Evolutionary conservation across 2,329 filamentous ascomycete genomes (phyloP), one percentile per base, ranked within the genome.

Genomic region (Lasiodiplodia theobromae): DNA sequence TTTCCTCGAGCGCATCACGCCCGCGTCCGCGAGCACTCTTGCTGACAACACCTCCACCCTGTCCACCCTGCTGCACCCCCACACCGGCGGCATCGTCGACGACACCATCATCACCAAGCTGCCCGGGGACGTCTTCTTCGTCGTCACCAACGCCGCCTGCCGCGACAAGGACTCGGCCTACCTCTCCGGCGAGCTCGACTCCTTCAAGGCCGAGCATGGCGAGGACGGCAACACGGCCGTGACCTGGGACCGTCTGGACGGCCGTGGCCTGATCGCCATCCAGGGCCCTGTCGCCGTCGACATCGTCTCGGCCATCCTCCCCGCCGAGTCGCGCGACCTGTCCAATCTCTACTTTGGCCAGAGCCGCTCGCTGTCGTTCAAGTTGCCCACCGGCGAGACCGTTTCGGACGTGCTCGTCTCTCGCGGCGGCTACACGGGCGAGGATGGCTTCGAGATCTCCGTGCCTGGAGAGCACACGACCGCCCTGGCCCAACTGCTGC

Each of bases 371-470:
- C 86, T 91, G 23, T 86, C 87, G 71, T 82, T 97, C 66, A 87
- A 85, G 14, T 81, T 85, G 47, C 86, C 86, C 54, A 86, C 85
- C 47, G 82, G 82, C 70, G 81, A 80, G 25, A 73, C 85, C 70
- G 74, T 85, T 70, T 80, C 85, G 8, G 70, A 76, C 72, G 77
- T 96, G 58, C 86, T 97, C 63, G 89, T 97, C 76, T 94, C 90
- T 77, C 89, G 96, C 70, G 96, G 92, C 57, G 96, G 96, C 4
- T 99, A 99, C 84, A 99, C 96, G 0, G 96, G 96, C 70, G 96
- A 99, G 83, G 96, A 99, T 79, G 96, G 96, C 52, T 99, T 99
- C 81, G 96, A 99, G 83, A 93, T 99, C 76, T 96, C 92, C 51
- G 92, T 97, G 74, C 88, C 91, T 0, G 86, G 88, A 0, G 85